These are phyloP conservation scores for Cladosporium sp. DNA, from an alignment of 2,329 filamentous ascomycete genomes.

Conservation along the genomic window DNA sequence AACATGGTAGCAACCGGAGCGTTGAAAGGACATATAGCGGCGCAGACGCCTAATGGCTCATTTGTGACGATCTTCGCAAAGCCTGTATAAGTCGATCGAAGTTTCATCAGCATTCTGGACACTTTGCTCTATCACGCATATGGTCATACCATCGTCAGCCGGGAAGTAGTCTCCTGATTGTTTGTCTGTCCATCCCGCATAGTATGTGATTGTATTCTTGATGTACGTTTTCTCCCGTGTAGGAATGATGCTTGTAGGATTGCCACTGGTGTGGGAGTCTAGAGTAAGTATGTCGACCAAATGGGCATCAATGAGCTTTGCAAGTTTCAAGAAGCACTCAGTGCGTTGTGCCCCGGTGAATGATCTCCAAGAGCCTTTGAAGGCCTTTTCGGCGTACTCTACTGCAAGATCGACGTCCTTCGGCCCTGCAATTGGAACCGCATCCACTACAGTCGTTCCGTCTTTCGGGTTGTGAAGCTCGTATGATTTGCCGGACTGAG, in stretches of 20 bases:
- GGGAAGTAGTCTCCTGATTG: conserved; percentile 71
- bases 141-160: conserved; percentile 36
- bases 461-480: too few relatives aligned
- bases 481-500: too few relatives aligned
- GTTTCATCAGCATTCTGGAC: neutral
- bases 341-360: too few relatives aligned
- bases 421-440: too few relatives aligned
- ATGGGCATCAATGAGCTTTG: too few relatives aligned
- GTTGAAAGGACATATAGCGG: conserved; percentile 62
- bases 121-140: conserved; percentile 56
- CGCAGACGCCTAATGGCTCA: conserved; percentile 55
- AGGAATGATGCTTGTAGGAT: neutral
- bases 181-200: neutral
- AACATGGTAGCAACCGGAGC: conserved; percentile 34
- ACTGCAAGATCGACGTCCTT: too few relatives aligned
- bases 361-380: too few relatives aligned
- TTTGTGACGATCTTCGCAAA: neutral
- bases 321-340: too few relatives aligned
- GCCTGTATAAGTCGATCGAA: neutral
- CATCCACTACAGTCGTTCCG: too few relatives aligned
- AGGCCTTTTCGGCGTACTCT: too few relatives aligned
- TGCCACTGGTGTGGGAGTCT: too few relatives aligned
- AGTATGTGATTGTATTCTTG: neutral
- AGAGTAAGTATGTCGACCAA: too few relatives aligned
- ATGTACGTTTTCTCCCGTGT: neutral